Percentiles rank a stretch among this genome's conserved stretches.
These are phyloP conservation scores for Candida frijolesensis DNA, from an alignment of 1,139 yeast genomes.

Conservation along the genomic window DNA sequence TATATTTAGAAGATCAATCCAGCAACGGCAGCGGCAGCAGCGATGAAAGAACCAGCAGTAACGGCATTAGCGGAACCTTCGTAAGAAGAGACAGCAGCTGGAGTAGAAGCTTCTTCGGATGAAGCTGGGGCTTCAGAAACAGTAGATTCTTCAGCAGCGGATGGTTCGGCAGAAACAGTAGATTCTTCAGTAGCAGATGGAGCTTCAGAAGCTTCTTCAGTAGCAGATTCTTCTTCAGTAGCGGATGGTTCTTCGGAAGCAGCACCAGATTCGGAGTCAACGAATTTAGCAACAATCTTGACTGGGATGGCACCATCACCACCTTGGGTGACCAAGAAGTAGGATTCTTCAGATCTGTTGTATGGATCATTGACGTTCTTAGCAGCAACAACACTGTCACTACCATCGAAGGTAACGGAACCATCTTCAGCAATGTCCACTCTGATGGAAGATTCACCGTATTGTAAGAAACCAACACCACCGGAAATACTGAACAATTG, in stretches of 20 bases:
- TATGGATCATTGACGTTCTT: constrained; percentile 45
- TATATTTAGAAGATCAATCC: constrained; percentile 6
- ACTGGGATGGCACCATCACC: constrained; percentile 23
- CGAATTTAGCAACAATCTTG: constrained; percentile 17
- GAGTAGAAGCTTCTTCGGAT: not conserved
- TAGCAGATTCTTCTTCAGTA: not conserved
- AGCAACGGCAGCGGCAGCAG: constrained; percentile 10
- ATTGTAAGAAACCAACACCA: constrained; percentile 11
- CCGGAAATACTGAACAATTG: not conserved
- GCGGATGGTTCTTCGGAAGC: not conserved
- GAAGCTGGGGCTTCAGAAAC: constrained; percentile 2
- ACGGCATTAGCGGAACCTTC: constrained; percentile 8
- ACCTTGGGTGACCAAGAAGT: constrained; percentile 15
- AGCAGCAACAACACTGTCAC: constrained; percentile 37
- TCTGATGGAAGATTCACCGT: constrained; percentile 13
- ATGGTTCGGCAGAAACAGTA: not conserved
- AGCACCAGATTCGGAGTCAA: constrained; percentile 1
- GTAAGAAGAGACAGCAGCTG: constrained; percentile 6
- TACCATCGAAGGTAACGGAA: constrained; percentile 43
- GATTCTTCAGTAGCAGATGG: not conserved
- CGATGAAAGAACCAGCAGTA: constrained; percentile 8
- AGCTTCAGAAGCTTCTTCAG: not conserved
- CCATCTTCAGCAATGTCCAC: constrained; percentile 51
- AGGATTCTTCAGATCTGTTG: constrained; percentile 30
- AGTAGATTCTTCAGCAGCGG: not conserved